Conservation (phyloP, 2,329 filamentous ascomycete genomes). For the Pseudodiploospora longispora region DNA sequence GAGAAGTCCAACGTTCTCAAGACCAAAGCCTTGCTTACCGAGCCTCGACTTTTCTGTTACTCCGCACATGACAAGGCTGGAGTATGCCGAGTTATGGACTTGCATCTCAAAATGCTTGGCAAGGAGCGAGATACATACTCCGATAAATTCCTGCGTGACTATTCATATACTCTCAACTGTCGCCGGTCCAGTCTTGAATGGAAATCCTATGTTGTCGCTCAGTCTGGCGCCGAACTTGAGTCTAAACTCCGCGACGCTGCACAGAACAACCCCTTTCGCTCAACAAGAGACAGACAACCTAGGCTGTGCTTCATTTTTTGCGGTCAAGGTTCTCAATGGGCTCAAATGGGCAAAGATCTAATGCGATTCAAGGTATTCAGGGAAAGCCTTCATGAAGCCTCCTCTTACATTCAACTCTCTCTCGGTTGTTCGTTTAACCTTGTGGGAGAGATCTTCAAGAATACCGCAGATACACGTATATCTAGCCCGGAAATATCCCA, state of each 20-base stretch:
- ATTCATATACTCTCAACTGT: constrained; percentile 38
- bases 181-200: constrained; percentile 38
- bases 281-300: constrained; percentile 17
- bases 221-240: constrained; percentile 24
- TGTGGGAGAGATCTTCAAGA: constrained; percentile 26
- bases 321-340: constrained; percentile 36
- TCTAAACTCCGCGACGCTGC: constrained; percentile 17
- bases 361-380: constrained; percentile 34
- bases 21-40: neutral
- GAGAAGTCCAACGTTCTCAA: neutral
- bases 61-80: constrained; percentile 36
- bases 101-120: constrained; percentile 25
- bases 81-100: constrained; percentile 26
- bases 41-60: constrained; percentile 30
- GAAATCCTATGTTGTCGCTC: constrained; percentile 31
- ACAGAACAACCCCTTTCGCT: constrained; percentile 14
- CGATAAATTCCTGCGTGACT: constrained; percentile 24
- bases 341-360: constrained; percentile 33
- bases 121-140: constrained; percentile 6
- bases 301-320: constrained; percentile 34
- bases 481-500: constrained; percentile 30
- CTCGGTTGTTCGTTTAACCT: constrained; percentile 27
- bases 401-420: constrained; percentile 19
- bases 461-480: constrained; percentile 18
- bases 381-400: constrained; percentile 27